Conservation (phyloP, 2,329 filamentous ascomycete genomes). For the Exophiala mesophila region DNA sequence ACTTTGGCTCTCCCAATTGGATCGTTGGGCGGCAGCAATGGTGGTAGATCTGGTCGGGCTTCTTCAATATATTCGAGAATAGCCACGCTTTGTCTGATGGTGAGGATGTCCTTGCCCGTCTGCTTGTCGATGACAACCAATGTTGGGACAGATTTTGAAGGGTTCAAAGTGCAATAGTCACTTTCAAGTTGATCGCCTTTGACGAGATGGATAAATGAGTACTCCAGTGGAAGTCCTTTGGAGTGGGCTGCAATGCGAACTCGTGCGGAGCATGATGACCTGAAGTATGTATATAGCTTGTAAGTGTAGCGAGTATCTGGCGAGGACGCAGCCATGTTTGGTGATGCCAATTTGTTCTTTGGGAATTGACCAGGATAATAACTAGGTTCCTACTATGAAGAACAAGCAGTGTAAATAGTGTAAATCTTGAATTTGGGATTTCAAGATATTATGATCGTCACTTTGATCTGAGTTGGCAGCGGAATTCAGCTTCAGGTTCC, state of each 20-base stretch:
- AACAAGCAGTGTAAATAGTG: too few relatives aligned
- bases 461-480: too few relatives aligned
- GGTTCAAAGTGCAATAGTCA: conserved; percentile 47
- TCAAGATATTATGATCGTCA: too few relatives aligned
- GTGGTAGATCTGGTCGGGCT: conserved; percentile 36
- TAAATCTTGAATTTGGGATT: too few relatives aligned
- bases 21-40: conserved; percentile 46
- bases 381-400: too few relatives aligned
- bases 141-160: conserved; percentile 52
- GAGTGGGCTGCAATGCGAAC: conserved; percentile 56
- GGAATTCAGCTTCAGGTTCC: too few relatives aligned
- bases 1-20: conserved; percentile 45
- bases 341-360: too few relatives aligned
- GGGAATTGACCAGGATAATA: too few relatives aligned
- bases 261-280: conserved; percentile 59
- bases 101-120: conserved; percentile 34
- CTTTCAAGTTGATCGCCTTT: conserved; percentile 48
- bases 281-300: conserved; percentile 56
- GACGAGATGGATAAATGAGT: conserved; percentile 50
- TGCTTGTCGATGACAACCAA: conserved; percentile 38
- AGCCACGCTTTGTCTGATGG: conserved; percentile 52
- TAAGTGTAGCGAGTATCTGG: conserved; percentile 19
- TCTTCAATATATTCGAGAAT: conserved; percentile 62
- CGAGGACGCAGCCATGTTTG: conserved; percentile 1
- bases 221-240: conserved; percentile 49